Evolutionary conservation across 257 asterid genomes (phyloP), one percentile per base, ranked within the genome.

Genomic region (Fraxinus quadrangulata): DNA sequence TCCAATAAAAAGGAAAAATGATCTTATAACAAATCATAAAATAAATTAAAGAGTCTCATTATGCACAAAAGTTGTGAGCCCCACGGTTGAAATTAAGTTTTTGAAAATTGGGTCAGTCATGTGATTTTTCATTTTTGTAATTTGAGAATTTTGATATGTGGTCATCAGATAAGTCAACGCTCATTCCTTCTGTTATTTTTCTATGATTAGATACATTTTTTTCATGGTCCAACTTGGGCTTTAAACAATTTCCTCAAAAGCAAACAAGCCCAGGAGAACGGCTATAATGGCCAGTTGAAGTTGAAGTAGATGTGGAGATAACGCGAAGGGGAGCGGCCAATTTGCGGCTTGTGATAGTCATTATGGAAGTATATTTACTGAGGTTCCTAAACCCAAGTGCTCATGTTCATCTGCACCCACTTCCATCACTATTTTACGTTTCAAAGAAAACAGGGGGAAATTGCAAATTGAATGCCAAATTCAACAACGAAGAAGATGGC

Each of bases 401-500:
- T 63, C 19, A 9, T 26, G 69, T 11, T 26, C 69, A 26, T 5
- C 17, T 77, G 37, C 80, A 34, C 23, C 78, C 69, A 10, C 34
- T 68, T 24, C 83, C 82, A 63, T 47, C 79, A 3, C 78, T 39
- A 13, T 75, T 23, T 61, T 59, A 30, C 73, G 36, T 81, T 76
- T 63, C 85, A 42, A 76, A 73, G 66, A 70, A 73, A 28, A 70
- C 19, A 49, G 80, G 37, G 71, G 76, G 71, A 26, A 67, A 63
- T 36, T 76, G 81, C 24, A n/a, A 70, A 2, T 37, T 75, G 47
- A 82, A 72, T 21, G 85, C 88, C 51, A 84, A 75, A 51, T 75
- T 79, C 69, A 74, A 75, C 56, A 39, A 74, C 5, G 72, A 54
- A 4, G 75, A 72, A 16, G 71, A 73, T 51, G 90, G 84, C 80